These are phyloP conservation scores for Termitomyces sp. DNA, from an alignment of 768 basidiomycete species.

Conservation along the genomic window DNA sequence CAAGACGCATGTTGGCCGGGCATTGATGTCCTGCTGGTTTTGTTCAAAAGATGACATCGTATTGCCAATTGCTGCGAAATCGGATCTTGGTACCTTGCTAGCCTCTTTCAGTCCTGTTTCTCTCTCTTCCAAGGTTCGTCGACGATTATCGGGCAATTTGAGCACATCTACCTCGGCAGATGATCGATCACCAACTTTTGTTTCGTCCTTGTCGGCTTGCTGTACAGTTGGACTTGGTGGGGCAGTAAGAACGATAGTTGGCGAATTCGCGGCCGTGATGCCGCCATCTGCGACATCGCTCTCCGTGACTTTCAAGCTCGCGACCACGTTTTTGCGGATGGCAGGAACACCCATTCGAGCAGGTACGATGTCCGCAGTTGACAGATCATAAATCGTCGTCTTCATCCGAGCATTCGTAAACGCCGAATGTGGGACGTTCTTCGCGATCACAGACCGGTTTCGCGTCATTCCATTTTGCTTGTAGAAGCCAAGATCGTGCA, in stretches of 20 bases:
- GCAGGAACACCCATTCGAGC: not conserved
- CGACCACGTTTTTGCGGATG: not conserved
- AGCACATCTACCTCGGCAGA: not conserved
- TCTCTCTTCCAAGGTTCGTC: not conserved
- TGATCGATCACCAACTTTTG: not conserved
- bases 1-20: not conserved
- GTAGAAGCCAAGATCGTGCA: conserved; percentile 13
- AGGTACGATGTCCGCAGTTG: conserved; percentile 8
- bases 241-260: conserved; percentile 14
- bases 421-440: conserved; percentile 1
- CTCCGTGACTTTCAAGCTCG: not conserved
- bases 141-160: not conserved
- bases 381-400: conserved; percentile 17
- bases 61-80: conserved; percentile 3
- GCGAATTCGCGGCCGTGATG: not conserved
- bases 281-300: not conserved
- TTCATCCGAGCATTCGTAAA: conserved; percentile 5
- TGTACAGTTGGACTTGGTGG: conserved; percentile 3
- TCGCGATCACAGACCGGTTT: conserved; percentile 2
- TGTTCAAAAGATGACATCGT: not conserved
- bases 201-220: not conserved
- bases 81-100: not conserved
- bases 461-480: not conserved
- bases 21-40: not conserved
- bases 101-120: not conserved